A percentile compares a stretch with the other conserved stretches of the same genome.
Conservation (phyloP, 192 early-diverging fungal genomes). For the Rhizophagus sp. region DNA sequence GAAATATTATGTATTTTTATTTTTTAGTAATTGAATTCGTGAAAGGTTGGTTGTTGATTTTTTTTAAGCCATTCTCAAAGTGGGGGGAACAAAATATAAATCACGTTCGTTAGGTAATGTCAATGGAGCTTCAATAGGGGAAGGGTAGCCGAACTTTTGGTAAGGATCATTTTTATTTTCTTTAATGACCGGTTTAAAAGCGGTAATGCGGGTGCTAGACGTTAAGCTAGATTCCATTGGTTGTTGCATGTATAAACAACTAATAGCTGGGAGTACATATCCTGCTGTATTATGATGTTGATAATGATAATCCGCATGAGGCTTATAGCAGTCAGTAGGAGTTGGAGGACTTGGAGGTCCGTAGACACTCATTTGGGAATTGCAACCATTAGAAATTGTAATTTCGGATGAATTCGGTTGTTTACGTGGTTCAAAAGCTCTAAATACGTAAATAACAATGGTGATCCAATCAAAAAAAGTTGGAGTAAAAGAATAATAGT, state of each 20-base stretch:
- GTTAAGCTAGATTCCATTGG: background rate
- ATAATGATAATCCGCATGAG: background rate
- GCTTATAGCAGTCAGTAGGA: background rate
- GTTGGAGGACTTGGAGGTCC: conserved; percentile 16
- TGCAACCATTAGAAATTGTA: background rate
- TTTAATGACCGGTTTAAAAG: conserved; percentile 17
- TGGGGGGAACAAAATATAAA: background rate
- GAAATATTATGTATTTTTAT: background rate
- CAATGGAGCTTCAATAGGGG: conserved; percentile 14
- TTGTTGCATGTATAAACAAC: background rate
- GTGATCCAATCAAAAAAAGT: background rate
- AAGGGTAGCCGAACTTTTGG: conserved; percentile 8
- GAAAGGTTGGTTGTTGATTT: background rate
- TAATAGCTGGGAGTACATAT: conserved; percentile 8
- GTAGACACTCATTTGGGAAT: background rate
- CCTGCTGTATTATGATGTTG: background rate
- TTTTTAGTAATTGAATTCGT: too few relatives aligned
- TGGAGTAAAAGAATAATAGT: background rate
- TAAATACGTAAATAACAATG: background rate
- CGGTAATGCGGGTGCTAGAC: background rate
- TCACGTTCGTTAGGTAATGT: background rate
- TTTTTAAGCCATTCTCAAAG: background rate
- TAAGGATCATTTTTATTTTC: conserved; percentile 16
- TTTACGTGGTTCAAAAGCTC: conserved; percentile 25
- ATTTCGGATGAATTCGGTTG: background rate